A percentile compares a stretch with the other conserved stretches of the same genome.
Evolutionary conservation across 345 rosid species (phyloP).

Genomic region (Pistacia integerrima): DNA sequence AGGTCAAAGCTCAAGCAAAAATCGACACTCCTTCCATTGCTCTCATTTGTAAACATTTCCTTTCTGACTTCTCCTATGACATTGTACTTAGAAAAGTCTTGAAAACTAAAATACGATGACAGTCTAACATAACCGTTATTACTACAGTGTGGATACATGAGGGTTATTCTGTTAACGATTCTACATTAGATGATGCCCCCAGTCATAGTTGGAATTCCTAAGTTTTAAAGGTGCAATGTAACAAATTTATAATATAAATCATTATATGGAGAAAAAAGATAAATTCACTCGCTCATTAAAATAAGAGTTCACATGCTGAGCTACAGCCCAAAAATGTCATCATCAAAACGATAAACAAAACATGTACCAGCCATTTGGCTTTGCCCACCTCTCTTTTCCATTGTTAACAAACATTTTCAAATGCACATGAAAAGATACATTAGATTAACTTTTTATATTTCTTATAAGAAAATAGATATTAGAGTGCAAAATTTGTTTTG

Average conservation of each 20-base stretch:
- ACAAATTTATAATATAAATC: too few species aligned
- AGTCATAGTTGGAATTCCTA: too few species aligned
- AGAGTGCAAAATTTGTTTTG: neutral
- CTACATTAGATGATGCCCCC: too few species aligned
- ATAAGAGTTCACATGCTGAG: neutral
- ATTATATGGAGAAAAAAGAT: neutral
- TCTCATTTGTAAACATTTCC: neutral
- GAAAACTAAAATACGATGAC: too few species aligned
- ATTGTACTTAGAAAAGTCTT: too few species aligned
- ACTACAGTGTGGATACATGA: too few species aligned
- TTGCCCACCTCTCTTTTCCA: neutral
- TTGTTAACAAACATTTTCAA: neutral
- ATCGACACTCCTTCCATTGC: neutral
- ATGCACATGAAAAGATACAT: neutral
- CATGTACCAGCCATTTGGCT: neutral
- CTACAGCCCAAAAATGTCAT: neutral
- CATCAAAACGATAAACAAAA: neutral
- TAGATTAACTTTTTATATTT: too few species aligned
- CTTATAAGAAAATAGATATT: too few species aligned
- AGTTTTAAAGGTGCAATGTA: too few species aligned
- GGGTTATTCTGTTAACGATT: too few species aligned
- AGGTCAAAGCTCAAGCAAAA: neutral
- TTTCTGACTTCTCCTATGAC: neutral
- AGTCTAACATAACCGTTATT: too few species aligned
- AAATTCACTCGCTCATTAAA: neutral